Evolutionary conservation across 73 alveolate species (phyloP).

Genomic region (Paraurostyla sp.): DNA sequence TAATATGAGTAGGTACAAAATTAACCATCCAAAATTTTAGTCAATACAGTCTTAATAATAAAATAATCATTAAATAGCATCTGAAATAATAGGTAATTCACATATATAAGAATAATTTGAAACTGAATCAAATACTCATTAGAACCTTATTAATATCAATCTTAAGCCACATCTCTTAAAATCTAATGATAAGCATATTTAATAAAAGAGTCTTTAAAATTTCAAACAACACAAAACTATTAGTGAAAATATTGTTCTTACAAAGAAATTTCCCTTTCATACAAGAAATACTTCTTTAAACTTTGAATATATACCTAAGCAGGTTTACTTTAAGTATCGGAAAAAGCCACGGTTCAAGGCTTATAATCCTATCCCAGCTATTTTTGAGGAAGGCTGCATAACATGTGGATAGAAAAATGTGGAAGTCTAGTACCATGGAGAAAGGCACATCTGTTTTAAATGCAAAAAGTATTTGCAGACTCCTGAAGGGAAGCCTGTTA

Average conservation of each 20-base stretch:
- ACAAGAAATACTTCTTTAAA: too few species aligned
- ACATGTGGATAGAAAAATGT: slow-evolving; percentile 51
- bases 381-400: slow-evolving; percentile 20
- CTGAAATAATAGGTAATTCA: too few species aligned
- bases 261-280: too few species aligned
- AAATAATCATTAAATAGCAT: too few species aligned
- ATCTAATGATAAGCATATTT: not conserved
- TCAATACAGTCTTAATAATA: too few species aligned
- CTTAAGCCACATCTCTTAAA: not conserved
- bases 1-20: too few species aligned
- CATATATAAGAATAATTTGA: too few species aligned
- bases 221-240: not conserved
- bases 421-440: slow-evolving; percentile 30
- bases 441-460: slow-evolving; percentile 37
- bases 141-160: too few species aligned
- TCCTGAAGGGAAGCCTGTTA: slow-evolving; percentile 54
- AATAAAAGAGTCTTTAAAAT: not conserved
- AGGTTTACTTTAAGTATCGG: slow-evolving; percentile 27
- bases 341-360: slow-evolving; percentile 3
- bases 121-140: too few species aligned
- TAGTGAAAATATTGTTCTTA: too few species aligned
- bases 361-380: not conserved
- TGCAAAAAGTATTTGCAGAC: slow-evolving; percentile 39
- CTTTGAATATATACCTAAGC: not conserved
- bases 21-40: too few species aligned